Evolutionary conservation across 176 grass and related monocot genomes (phyloP).

Genomic region (Musa acuminata): DNA sequence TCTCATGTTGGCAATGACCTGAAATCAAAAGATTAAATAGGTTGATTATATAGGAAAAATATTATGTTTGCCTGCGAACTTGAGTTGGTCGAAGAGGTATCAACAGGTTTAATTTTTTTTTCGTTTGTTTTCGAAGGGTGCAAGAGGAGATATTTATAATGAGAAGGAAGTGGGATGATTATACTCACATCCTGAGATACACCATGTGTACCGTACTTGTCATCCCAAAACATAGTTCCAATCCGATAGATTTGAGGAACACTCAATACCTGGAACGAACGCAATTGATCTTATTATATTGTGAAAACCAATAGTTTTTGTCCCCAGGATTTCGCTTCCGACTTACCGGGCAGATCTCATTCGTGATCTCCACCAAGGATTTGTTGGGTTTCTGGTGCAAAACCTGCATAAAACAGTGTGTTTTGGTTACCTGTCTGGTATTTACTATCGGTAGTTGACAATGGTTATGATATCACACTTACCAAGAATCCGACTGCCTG

Average conservation of each 20-base stretch:
- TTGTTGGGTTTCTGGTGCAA: conserved; percentile 78
- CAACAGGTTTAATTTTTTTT: background rate
- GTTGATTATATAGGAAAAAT: background rate
- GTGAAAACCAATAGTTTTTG: background rate
- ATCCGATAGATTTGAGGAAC: conserved; percentile 81
- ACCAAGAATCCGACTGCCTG: conserved; percentile 71
- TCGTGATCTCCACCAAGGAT: conserved; percentile 50
- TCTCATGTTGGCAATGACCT: conserved; percentile 80
- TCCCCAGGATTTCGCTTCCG: conserved; percentile 8
- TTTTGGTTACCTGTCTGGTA: background rate
- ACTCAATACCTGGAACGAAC: conserved; percentile 49
- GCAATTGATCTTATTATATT: conserved; percentile 4
- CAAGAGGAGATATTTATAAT: background rate
- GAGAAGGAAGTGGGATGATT: conserved; percentile 6
- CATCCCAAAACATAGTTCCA: conserved; percentile 92
- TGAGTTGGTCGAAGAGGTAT: too few species aligned
- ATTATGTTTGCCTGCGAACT: too few species aligned
- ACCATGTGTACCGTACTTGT: conserved; percentile 79
- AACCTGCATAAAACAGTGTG: conserved; percentile 30
- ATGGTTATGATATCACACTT: conserved; percentile 10
- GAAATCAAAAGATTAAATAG: background rate
- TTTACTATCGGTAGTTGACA: background rate
- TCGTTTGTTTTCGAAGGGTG: background rate
- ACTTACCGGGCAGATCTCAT: conserved; percentile 72
- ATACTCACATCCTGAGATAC: conserved; percentile 65